A percentile compares a stretch with the other conserved stretches of the same genome.
Evolutionary conservation across 2,329 filamentous ascomycete genomes (phyloP).

Genomic region (Dactylellina leptospora): DNA sequence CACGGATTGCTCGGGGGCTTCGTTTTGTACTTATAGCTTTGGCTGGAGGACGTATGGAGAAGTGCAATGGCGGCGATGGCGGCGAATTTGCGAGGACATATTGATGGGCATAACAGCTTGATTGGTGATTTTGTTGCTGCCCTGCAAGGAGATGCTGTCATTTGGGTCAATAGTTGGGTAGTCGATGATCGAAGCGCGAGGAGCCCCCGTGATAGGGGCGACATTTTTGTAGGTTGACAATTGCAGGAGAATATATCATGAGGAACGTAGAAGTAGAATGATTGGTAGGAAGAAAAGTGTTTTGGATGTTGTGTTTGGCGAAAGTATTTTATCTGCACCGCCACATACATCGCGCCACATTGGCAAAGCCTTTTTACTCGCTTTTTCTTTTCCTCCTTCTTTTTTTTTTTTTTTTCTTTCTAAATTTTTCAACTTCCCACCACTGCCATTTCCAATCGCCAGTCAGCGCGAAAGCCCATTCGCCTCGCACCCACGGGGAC

Average conservation of each 20-base stretch:
- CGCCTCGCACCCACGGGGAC: too few species aligned
- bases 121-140: neutral
- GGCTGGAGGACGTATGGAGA: constrained; percentile 31
- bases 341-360: constrained; percentile 7
- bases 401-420: neutral
- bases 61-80: neutral
- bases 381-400: neutral
- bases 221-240: too few species aligned
- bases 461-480: neutral
- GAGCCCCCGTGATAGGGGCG: too few species aligned
- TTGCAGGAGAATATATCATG: too few species aligned
- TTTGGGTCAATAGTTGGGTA: too few species aligned
- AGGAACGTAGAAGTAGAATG: too few species aligned
- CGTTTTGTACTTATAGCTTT: constrained; percentile 21
- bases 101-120: neutral
- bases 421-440: neutral
- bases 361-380: neutral
- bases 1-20: constrained; percentile 44
- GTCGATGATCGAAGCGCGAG: too few species aligned
- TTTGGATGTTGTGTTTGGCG: too few species aligned
- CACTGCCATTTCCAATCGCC: neutral
- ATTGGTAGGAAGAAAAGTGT: too few species aligned
- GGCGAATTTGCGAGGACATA: neutral
- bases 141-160: neutral
- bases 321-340: constrained; percentile 24